Base-by-base conservation (phyloP, 345 rosid genomes). In the Murraya koenigii region DNA sequence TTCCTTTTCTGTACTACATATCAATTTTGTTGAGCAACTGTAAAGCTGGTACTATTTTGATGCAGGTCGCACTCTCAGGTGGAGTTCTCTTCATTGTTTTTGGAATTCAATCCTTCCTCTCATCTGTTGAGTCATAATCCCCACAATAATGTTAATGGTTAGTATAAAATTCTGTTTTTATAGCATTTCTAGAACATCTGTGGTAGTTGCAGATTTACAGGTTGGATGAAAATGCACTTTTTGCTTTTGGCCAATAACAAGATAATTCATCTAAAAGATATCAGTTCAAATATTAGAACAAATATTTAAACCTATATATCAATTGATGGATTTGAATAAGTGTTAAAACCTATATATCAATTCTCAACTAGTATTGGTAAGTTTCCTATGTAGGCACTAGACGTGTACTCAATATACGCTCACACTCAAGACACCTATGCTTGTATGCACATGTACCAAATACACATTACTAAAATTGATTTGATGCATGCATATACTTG, bases 41-140 rank as follows among this genome's bases (percentile, higher is more conserved):
- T 17, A 64, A 25, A 33, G n/a, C 32, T 77, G 59, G 59, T 39
- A 68, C 65, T 71, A 54, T 73, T 78, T 44, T 69, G 71, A n/a
- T 83, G 84, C 86, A 93, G 99, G 92, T 95, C 75, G 99, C 96
- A 44, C 86, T 92, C 28, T 90, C 91, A 3, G 97, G 99, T 68
- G 99, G 99, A 78, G 80, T 92, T 74, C 97, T 92, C 76, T 94
- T 96, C 86, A 82, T 96, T 54, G 80, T 91, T 69, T 96, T 96
- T 69, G 98, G 99, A 58, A 82, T 96, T 76, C 98, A 94, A 52
- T 96, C 99, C 67, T 89, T 89, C 87, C 98, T 96, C 13, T 66
- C 98, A 52, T 41, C 92, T 2, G 86, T 82, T 19, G 84, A 88
- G 41, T 82, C 85, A 47, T 85, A 63, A 87, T 72, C 63, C n/a